phyloP scores from a whole-genome alignment of 2,329 filamentous ascomycete genomes.

The Neobulgaria alba region DNA sequence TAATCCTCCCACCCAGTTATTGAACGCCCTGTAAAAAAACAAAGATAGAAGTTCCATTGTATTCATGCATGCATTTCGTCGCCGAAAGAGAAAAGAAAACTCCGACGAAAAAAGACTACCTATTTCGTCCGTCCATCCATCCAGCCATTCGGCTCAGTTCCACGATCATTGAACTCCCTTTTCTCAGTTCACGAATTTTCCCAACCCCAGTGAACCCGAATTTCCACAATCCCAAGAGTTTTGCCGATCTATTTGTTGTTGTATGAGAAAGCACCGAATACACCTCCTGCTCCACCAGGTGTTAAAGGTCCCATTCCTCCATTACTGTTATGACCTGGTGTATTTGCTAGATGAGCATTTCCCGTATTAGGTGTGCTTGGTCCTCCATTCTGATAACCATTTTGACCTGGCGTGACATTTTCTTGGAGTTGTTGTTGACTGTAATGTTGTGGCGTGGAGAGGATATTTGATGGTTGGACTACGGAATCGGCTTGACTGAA shows the following conservation, averaged over 20 bases:
- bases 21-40: too few species aligned
- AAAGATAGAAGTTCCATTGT: too few species aligned
- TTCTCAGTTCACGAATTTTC: too few species aligned
- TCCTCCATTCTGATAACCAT: constrained; percentile 40
- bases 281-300: constrained; percentile 64
- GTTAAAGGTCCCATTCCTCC: constrained; percentile 63
- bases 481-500: constrained; percentile 46
- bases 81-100: too few species aligned
- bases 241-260: constrained; percentile 27
- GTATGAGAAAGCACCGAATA: constrained; percentile 61
- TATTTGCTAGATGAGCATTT: constrained; percentile 39
- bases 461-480: constrained; percentile 33
- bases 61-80: too few species aligned
- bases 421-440: constrained; percentile 32
- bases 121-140: too few species aligned
- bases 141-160: too few species aligned
- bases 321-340: constrained; percentile 45
- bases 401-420: constrained; percentile 43
- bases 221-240: too few species aligned
- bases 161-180: too few species aligned
- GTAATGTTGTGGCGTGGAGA: constrained; percentile 30
- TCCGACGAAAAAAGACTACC: too few species aligned
- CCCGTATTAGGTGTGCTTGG: constrained; percentile 65
- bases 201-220: too few species aligned
- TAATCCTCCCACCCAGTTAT: too few species aligned